Evolutionary conservation across 2,329 filamentous ascomycete genomes (phyloP).

Genomic region (Penicillium sp.): DNA sequence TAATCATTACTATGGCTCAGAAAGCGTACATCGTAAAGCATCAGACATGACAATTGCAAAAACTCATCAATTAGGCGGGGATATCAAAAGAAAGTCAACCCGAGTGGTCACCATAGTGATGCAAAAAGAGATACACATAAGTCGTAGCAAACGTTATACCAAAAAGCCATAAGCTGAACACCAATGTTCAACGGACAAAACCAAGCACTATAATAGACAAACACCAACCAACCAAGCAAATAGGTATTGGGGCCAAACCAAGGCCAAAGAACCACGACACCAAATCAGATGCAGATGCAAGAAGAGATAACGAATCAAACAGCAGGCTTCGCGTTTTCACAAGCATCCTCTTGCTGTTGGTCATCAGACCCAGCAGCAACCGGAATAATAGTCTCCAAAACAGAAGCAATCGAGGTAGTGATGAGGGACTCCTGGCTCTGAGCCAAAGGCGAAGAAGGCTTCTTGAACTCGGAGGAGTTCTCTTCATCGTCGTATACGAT

Average conservation of each 20-base stretch:
- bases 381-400: constrained; percentile 22
- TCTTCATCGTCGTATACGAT: constrained; percentile 62
- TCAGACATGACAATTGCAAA: constrained; percentile 12
- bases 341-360: constrained; percentile 56
- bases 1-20: constrained; percentile 6
- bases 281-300: constrained; percentile 15
- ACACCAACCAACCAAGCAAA: constrained; percentile 1
- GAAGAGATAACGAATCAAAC: background rate
- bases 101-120: background rate
- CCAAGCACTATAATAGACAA: background rate
- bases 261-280: constrained; percentile 11
- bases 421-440: constrained; percentile 5
- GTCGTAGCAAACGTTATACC: background rate
- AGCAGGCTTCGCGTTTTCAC: constrained; percentile 1
- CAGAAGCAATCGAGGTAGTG: constrained; percentile 29
- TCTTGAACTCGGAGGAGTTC: constrained; percentile 17
- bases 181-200: constrained; percentile 6
- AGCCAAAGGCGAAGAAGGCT: constrained; percentile 7
- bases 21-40: constrained; percentile 14
- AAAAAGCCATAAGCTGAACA: constrained; percentile 5
- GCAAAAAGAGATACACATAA: background rate
- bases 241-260: constrained; percentile 1
- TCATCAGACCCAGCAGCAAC: constrained; percentile 44
- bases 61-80: constrained; percentile 11
- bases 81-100: constrained; percentile 4